Percentiles rank a stretch among this genome's conserved stretches.
phyloP scores from a whole-genome alignment of 1,284 basidiomycete genomes.

The Ustilago shanxiensis region DNA sequence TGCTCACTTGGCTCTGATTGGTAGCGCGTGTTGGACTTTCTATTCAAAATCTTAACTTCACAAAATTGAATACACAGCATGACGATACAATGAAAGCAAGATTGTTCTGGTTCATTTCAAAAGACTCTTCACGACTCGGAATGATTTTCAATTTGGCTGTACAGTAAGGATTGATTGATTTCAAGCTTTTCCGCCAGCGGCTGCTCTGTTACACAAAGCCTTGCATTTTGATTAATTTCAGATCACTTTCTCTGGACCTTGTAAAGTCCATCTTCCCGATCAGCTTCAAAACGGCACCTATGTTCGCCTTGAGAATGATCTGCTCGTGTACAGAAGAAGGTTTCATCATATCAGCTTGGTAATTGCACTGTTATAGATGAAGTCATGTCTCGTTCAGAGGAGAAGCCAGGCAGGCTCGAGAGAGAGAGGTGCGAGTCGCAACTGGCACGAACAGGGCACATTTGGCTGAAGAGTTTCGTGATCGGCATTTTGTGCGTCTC shows the following conservation, averaged over 20 bases:
- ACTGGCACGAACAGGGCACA: background rate
- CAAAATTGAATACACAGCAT: background rate
- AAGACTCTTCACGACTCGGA: background rate
- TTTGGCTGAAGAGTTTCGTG: background rate
- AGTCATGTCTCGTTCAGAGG: too few species aligned
- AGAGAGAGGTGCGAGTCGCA: too few species aligned
- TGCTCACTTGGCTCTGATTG: background rate
- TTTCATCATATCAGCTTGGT: too few species aligned
- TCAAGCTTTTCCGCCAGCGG: too few species aligned
- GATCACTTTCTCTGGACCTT: conserved; percentile 8
- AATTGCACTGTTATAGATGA: too few species aligned
- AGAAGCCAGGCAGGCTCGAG: too few species aligned
- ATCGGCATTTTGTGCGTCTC: background rate
- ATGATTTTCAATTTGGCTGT: background rate
- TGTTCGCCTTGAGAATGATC: too few species aligned
- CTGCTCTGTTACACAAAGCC: too few species aligned
- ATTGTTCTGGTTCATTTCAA: background rate
- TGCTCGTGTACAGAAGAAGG: too few species aligned
- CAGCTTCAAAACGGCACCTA: background rate
- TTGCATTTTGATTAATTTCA: background rate
- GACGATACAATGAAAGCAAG: background rate
- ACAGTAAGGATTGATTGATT: too few species aligned
- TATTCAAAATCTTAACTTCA: conserved; percentile 1
- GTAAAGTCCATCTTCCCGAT: background rate
- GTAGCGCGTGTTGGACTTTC: background rate